These are phyloP conservation scores for Mycena sp. DNA, from an alignment of 1,284 basidiomycete species.

Conservation along the genomic window DNA sequence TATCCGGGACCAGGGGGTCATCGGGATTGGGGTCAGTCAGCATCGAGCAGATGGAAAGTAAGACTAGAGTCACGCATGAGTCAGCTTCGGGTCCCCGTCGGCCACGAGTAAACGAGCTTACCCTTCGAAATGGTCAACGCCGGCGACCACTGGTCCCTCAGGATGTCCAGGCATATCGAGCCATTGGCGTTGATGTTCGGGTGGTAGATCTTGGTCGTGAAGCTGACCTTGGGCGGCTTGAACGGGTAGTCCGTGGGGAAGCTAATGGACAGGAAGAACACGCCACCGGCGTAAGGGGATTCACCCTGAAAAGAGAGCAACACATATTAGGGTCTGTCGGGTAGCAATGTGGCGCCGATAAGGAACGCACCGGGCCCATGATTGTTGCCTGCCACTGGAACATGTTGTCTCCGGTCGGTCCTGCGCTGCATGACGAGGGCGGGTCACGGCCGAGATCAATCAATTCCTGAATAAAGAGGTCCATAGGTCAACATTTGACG, in stretches of 20 bases:
- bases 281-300: conserved; percentile 95
- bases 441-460: conserved; percentile 97
- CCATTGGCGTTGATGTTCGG: conserved; percentile 99
- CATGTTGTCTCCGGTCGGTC: conserved; percentile 95
- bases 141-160: conserved; percentile 98
- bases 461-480: conserved; percentile 77
- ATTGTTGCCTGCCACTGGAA: conserved; percentile 99
- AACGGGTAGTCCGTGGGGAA: conserved; percentile 98
- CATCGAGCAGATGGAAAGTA: conserved; percentile 97
- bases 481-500: conserved; percentile 31
- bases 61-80: conserved; percentile 59
- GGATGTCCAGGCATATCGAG: conserved; percentile 97
- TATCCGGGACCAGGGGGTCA: conserved; percentile 85
- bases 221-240: conserved; percentile 99
- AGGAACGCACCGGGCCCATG: conserved; percentile 90
- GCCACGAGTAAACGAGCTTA: conserved; percentile 49
- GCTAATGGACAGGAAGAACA: conserved; percentile 95
- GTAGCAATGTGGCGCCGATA: conserved; percentile 29
- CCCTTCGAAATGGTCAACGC: conserved; percentile 99
- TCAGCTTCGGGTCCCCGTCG: conserved; percentile 1
- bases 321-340: conserved; percentile 31
- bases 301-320: conserved; percentile 73
- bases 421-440: conserved; percentile 96
- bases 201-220: conserved; percentile 98
- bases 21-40: conserved; percentile 97